Conservation (phyloP, 2,329 filamentous ascomycete species). For the Diaporthe ampelina region DNA sequence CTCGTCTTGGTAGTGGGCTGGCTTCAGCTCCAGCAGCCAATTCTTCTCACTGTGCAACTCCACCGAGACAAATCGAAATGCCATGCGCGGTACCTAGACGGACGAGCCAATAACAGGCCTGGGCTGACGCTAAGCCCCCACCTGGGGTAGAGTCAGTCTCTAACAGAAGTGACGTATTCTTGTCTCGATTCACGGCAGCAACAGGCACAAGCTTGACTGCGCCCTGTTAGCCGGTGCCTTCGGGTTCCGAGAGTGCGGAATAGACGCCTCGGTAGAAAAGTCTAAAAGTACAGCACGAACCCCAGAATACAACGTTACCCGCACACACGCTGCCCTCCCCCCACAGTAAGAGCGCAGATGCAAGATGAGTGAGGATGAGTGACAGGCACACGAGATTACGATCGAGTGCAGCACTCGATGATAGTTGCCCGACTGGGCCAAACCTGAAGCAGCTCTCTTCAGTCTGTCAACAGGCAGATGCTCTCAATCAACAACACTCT, state of each 20-base stretch:
- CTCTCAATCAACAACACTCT: background rate
- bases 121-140: constrained; percentile 20
- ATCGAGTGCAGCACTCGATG: constrained; percentile 26
- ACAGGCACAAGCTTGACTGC: background rate
- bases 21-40: constrained; percentile 16
- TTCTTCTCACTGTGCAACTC: constrained; percentile 9
- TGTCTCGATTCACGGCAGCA: background rate
- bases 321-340: background rate
- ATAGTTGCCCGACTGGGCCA: constrained; percentile 20
- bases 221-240: constrained; percentile 20
- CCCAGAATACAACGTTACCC: constrained; percentile 38
- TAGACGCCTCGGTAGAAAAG: constrained; percentile 30
- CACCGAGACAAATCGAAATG: constrained; percentile 4
- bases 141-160: background rate
- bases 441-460: constrained; percentile 11
- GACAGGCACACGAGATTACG: constrained; percentile 24
- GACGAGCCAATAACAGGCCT: constrained; percentile 14
- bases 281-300: constrained; percentile 31
- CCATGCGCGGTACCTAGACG: background rate
- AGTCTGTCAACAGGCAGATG: background rate
- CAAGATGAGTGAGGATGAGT: constrained; percentile 27
- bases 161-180: background rate
- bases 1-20: background rate
- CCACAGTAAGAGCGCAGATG: constrained; percentile 10
- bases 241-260: constrained; percentile 33